Evolutionary conservation across 1,139 yeast genomes (phyloP).

Genomic region (Suhomyces terraborum): DNA sequence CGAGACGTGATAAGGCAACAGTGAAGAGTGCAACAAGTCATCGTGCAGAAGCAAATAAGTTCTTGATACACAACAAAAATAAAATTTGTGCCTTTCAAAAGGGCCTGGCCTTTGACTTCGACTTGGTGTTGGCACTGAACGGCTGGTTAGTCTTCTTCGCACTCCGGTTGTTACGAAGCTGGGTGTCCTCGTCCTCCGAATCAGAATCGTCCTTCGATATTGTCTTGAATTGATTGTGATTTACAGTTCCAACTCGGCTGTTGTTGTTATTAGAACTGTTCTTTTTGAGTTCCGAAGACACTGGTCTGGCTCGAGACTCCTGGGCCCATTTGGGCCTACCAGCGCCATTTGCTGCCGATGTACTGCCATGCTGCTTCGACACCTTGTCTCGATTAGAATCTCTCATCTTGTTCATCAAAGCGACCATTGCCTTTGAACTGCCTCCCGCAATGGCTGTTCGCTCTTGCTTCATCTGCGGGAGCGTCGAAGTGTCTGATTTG

Average conservation of each 20-base stretch:
- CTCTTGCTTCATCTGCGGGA: conserved; percentile 16
- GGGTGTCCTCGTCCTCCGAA: conserved; percentile 10
- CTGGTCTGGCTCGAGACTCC: background rate
- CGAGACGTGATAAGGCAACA: no score
- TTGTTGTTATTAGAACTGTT: background rate
- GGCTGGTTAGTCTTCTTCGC: conserved; percentile 12
- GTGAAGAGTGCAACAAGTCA: no score
- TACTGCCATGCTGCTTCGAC: conserved; percentile 1
- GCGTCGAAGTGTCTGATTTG: conserved; percentile 13
- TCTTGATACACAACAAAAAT: background rate
- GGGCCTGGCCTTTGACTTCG: conserved; percentile 23
- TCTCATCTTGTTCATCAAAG: conserved; percentile 50
- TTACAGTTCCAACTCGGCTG: background rate
- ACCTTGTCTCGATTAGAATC: conserved; percentile 27
- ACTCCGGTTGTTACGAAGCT: conserved; percentile 8
- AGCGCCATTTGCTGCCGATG: background rate
- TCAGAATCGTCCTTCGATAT: background rate
- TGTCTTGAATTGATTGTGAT: background rate
- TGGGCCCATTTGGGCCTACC: conserved; percentile 6
- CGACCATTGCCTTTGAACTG: conserved; percentile 40
- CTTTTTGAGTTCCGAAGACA: no score
- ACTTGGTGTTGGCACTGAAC: conserved; percentile 11
- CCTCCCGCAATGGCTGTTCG: conserved; percentile 9
- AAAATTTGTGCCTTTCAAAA: background rate
- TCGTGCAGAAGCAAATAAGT: no score